Percentiles rank a stretch among this genome's conserved stretches.
These are phyloP conservation scores for Fusarium piperis DNA, from an alignment of 2,329 filamentous ascomycete species.

Conservation along the genomic window DNA sequence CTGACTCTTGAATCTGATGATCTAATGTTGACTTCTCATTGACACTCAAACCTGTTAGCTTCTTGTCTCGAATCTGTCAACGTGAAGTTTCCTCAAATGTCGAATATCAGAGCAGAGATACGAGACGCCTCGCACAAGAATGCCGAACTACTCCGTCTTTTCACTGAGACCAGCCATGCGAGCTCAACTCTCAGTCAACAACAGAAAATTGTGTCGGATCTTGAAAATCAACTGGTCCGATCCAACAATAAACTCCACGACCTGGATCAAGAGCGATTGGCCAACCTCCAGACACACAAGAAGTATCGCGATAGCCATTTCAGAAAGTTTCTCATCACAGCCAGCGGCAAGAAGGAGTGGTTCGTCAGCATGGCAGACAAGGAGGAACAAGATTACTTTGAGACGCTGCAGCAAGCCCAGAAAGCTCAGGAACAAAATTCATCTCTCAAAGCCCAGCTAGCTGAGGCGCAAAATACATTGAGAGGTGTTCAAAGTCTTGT, in stretches of 20 bases:
- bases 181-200: slow-evolving; percentile 57
- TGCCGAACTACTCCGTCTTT: slow-evolving; percentile 54
- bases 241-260: slow-evolving; percentile 50
- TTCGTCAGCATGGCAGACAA: slow-evolving; percentile 57
- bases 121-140: slow-evolving; percentile 53
- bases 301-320: slow-evolving; percentile 63
- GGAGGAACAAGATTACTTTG: slow-evolving; percentile 65
- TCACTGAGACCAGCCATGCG: slow-evolving; percentile 62
- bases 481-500: slow-evolving; percentile 49
- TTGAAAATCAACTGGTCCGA: slow-evolving; percentile 52
- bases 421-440: slow-evolving; percentile 55
- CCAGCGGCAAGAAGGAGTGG: slow-evolving; percentile 56
- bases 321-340: slow-evolving; percentile 61
- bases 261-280: slow-evolving; percentile 53
- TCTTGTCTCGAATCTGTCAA: neutral
- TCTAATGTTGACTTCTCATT: neutral
- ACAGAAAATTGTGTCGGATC: slow-evolving; percentile 54
- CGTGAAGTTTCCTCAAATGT: slow-evolving; percentile 30
- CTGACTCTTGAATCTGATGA: neutral
- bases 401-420: slow-evolving; percentile 60
- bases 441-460: slow-evolving; percentile 51
- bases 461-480: slow-evolving; percentile 50
- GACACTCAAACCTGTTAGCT: neutral
- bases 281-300: slow-evolving; percentile 62
- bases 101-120: slow-evolving; percentile 49